Base-by-base conservation (phyloP, 106 monocot genomes). In the Dioscorea dumetorum region DNA sequence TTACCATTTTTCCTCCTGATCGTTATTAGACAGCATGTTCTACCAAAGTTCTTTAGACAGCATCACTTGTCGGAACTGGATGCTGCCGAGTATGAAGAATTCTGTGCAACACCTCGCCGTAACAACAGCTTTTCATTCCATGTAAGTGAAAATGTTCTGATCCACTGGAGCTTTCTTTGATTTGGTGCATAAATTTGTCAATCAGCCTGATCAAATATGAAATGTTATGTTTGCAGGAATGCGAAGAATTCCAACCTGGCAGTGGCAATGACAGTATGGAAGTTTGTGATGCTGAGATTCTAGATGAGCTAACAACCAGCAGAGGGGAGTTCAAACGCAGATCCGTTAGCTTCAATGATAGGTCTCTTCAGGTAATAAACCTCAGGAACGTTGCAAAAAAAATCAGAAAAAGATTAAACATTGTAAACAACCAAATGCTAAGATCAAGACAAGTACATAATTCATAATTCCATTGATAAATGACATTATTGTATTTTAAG, bases 61-160 rank as follows among this genome's bases (percentile, higher is more conserved):
- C 41, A 31, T 12, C 18, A 97, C 41, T 65, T 97, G 33, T 69
- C 75, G 61, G 95, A 91, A 64, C 67, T 97, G 60, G 95, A 97
- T 62, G 95, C 95, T 5, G 95, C 95, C 49, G 95, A 91, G 33
- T 97, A 97, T 69, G 91, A 91, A 69, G 95, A 91, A 64, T 78
- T 95, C 57, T 73, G 66, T 22, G 95, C 83, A 35, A 64, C 75
- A 23, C 81, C 77, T 75, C 72, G 48, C 16, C 68, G 74, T 9
- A 64, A 48, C 60, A 71, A 17, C 15, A 77, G 41, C 60, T 28
- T 85, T 50, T 78, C 86, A 62, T 73, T 87, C 35, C 64, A 5
- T 81, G 85, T 83, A 86, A 23, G 62, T 10, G 10, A 41, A 41
- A 41, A 8, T 41, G 41, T 41, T 41, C 0, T 0, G 6, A 10